Evolutionary conservation across 108 stramenopile genomes (phyloP).

Genomic region (Asterionellopsis glacialis): DNA sequence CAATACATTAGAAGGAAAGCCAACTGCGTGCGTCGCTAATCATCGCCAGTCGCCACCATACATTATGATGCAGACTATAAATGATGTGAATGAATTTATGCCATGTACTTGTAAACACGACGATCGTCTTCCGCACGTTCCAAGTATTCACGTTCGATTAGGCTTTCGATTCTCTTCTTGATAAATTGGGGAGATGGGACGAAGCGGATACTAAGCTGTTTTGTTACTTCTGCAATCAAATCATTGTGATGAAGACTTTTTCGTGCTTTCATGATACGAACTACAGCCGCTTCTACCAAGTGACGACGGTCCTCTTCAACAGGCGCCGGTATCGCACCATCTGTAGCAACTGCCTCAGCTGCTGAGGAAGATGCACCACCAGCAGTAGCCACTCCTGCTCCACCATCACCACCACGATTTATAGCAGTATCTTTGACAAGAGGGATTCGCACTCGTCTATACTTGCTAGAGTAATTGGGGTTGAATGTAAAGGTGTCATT

Average conservation of each 20-base stretch:
- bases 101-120: slow-evolving; percentile 82
- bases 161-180: slow-evolving; percentile 93
- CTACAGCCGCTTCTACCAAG: slow-evolving; percentile 92
- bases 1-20: too few species aligned
- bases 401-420: slow-evolving; percentile 16
- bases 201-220: slow-evolving; percentile 80
- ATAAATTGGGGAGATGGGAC: slow-evolving; percentile 86
- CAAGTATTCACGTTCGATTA: slow-evolving; percentile 97
- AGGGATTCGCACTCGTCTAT: slow-evolving; percentile 87
- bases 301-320: slow-evolving; percentile 92
- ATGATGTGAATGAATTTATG: slow-evolving; percentile 27
- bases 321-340: slow-evolving; percentile 62
- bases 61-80: too few species aligned
- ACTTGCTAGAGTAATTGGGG: slow-evolving; percentile 79
- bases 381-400: slow-evolving; percentile 8
- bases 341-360: slow-evolving; percentile 28
- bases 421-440: slow-evolving; percentile 80
- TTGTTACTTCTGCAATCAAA: slow-evolving; percentile 90
- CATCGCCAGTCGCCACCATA: too few species aligned
- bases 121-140: slow-evolving; percentile 86
- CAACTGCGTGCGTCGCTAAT: too few species aligned
- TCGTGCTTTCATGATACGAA: slow-evolving; percentile 97
- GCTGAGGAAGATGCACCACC: slow-evolving; percentile 29
- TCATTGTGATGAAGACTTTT: slow-evolving; percentile 91
- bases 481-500: slow-evolving; percentile 94